These are phyloP conservation scores for Rickenella mellea DNA, from an alignment of 768 basidiomycete genomes.

Conservation along the genomic window DNA sequence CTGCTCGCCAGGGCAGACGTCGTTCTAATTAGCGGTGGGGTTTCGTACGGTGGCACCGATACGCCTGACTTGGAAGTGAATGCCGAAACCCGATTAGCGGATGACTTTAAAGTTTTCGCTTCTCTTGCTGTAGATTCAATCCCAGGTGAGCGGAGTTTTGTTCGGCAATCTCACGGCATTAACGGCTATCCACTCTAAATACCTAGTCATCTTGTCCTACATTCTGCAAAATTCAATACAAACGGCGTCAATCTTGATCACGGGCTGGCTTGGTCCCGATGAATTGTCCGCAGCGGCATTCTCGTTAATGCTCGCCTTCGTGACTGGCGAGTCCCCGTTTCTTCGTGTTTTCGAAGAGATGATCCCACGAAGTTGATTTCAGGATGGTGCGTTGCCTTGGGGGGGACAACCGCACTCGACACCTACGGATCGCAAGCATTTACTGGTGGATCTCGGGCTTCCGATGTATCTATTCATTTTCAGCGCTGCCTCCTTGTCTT, in stretches of 20 bases:
- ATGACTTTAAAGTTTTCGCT: conserved; percentile 26
- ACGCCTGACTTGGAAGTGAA: no score
- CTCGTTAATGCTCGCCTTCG: conserved; percentile 68
- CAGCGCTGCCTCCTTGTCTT: conserved; percentile 61
- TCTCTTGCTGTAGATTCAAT: conserved; percentile 47
- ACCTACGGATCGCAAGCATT: conserved; percentile 73
- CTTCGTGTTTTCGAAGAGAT: conserved; percentile 18
- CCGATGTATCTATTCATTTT: conserved; percentile 62
- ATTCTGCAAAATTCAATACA: conserved; percentile 68
- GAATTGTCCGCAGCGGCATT: conserved; percentile 67
- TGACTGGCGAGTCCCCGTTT: conserved; percentile 54
- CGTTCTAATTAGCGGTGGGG: no score
- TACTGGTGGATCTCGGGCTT: conserved; percentile 48
- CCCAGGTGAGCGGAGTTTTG: conserved; percentile 32
- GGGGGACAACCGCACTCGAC: conserved; percentile 71
- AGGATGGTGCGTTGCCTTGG: conserved; percentile 74
- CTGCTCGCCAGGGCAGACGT: no score
- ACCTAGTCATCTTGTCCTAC: conserved; percentile 57
- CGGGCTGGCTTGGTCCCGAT: conserved; percentile 58
- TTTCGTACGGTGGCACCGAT: no score
- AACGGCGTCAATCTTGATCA: conserved; percentile 52
- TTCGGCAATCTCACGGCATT: neutral
- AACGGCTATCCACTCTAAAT: conserved; percentile 1
- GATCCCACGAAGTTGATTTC: conserved; percentile 36
- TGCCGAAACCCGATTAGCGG: no score